These are phyloP conservation scores for Cyclocybe aegerita DNA, from an alignment of 768 basidiomycete species.

Conservation along the genomic window DNA sequence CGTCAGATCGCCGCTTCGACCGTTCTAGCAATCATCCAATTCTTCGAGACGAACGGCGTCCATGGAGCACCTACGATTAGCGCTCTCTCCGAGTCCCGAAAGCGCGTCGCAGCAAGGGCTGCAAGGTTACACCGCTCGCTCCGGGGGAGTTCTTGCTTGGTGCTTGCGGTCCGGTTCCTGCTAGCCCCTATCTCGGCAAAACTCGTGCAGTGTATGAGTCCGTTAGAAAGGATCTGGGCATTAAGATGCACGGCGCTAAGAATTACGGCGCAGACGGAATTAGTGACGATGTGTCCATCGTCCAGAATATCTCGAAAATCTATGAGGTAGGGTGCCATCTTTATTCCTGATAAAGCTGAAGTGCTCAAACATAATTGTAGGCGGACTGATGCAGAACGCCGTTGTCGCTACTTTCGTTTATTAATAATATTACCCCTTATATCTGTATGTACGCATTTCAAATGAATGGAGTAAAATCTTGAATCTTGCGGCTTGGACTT, in stretches of 20 bases:
- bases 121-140: conserved; percentile 45
- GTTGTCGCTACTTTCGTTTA: conserved; percentile 52
- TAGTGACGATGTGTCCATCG: conserved; percentile 59
- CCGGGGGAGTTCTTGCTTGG: conserved; percentile 57
- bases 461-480: no score
- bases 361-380: conserved; percentile 20
- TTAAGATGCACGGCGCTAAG: conserved; percentile 74
- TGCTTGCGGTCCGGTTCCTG: conserved; percentile 60
- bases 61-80: conserved; percentile 18
- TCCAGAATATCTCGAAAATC: conserved; percentile 71
- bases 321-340: conserved; percentile 51
- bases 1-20: conserved; percentile 55
- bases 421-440: background rate
- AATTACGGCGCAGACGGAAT: conserved; percentile 49
- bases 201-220: conserved; percentile 71
- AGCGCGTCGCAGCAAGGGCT: conserved; percentile 45
- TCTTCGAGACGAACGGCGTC: conserved; percentile 41
- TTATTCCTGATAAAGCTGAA: background rate
- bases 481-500: no score
- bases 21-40: conserved; percentile 46
- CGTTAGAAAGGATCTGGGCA: conserved; percentile 61
- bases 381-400: conserved; percentile 61
- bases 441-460: background rate
- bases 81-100: conserved; percentile 50
- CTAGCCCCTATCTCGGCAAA: conserved; percentile 58